These are phyloP conservation scores for Ustilago hordei DNA, from an alignment of 1,284 basidiomycete species.

Conservation along the genomic window DNA sequence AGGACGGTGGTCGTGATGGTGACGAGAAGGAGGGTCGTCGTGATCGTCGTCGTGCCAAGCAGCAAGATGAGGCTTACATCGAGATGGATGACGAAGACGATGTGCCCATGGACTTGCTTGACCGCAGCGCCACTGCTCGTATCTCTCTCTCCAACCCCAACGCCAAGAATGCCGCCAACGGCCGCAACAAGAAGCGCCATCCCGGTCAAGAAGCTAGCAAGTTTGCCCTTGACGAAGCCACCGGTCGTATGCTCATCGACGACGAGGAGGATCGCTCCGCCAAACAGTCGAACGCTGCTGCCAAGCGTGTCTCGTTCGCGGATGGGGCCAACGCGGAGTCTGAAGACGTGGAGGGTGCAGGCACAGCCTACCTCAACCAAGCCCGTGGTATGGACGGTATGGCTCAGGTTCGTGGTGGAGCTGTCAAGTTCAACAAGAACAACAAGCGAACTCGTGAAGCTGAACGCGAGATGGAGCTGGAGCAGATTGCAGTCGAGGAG, in stretches of 20 bases:
- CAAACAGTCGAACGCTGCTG: conserved; percentile 17
- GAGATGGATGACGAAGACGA: conserved; percentile 82
- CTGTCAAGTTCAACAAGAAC: conserved; percentile 95
- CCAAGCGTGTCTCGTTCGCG: conserved; percentile 62
- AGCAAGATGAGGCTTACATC: conserved; percentile 73
- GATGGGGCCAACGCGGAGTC: conserved; percentile 71
- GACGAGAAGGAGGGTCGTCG: conserved; percentile 20
- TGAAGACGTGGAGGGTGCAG: conserved; percentile 75
- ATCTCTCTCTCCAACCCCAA: conserved; percentile 44
- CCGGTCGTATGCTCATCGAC: conserved; percentile 89
- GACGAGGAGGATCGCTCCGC: conserved; percentile 66
- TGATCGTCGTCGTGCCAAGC: conserved; percentile 47
- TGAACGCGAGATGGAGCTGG: conserved; percentile 62
- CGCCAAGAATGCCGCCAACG: conserved; percentile 28
- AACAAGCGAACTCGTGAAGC: conserved; percentile 66
- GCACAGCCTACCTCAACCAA: conserved; percentile 81
- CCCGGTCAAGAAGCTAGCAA: conserved; percentile 86
- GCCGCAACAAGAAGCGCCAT: conserved; percentile 38
- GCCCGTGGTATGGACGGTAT: conserved; percentile 88
- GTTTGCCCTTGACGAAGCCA: conserved; percentile 87
- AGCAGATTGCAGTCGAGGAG: conserved; percentile 56
- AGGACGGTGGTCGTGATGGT: conserved; percentile 38
- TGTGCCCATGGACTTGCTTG: conserved; percentile 93
- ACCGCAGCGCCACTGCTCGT: conserved; percentile 72
- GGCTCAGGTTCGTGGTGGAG: conserved; percentile 79